Conservation (phyloP, 495 filamentous ascomycete genomes). For the Hypomontagnella submonticulosa region DNA sequence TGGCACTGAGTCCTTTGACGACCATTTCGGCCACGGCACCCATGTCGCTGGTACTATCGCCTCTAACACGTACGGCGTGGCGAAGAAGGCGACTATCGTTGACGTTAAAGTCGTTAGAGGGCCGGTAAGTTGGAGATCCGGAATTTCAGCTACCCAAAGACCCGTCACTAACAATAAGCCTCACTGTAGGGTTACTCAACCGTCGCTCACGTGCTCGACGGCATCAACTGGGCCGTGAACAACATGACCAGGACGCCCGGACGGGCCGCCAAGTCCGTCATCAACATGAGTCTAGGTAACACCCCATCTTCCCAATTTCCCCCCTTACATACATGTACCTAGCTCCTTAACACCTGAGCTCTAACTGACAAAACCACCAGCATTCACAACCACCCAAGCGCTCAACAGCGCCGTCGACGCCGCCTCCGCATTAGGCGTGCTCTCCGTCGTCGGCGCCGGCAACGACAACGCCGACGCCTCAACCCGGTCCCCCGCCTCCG, state of each 20-base stretch:
- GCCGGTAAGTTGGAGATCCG: conserved; percentile 5
- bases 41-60: conserved; percentile 53
- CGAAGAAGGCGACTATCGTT: conserved; percentile 50
- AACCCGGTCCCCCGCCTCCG: conserved; percentile 58
- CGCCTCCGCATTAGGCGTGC: conserved; percentile 54
- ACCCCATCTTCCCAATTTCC: conserved; percentile 30
- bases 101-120: conserved; percentile 53
- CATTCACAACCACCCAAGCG: conserved; percentile 28
- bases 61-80: conserved; percentile 48
- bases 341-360: no score
- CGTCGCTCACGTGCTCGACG: conserved; percentile 57
- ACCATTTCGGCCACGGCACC: conserved; percentile 55
- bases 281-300: conserved; percentile 61
- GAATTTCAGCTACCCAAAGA: no score
- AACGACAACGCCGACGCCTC: conserved; percentile 49
- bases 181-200: conserved; percentile 50
- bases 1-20: conserved; percentile 46
- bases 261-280: conserved; percentile 50
- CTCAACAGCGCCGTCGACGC: conserved; percentile 55
- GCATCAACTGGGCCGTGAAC: conserved; percentile 60
- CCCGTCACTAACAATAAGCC: neutral
- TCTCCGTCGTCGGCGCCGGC: conserved; percentile 56
- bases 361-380: conserved; percentile 13
- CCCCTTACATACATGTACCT: no score
- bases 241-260: conserved; percentile 45